Evolutionary conservation across 2,329 filamentous ascomycete species (phyloP), one percentile per base, ranked within the genome.

Genomic region (Zasmidium cellare): DNA sequence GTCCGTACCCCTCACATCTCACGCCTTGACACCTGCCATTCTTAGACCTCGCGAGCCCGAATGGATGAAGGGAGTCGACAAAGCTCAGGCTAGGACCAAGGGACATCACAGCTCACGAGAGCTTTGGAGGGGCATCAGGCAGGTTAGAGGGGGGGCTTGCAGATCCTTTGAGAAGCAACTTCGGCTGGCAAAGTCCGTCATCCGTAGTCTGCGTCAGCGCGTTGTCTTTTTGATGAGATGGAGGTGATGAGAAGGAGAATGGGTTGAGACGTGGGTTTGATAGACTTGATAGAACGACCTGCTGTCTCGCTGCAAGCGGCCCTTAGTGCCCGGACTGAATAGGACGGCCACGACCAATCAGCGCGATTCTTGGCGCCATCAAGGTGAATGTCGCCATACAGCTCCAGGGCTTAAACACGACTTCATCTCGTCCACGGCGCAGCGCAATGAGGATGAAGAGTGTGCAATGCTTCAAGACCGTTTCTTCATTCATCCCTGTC

Each of bases 361-460:
- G 16, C 18, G 19, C 3, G 11, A n/a, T 11, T 3, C 20, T 19
- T 41, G 50, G 3, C 38, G 35, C 38, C 50, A 52, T 52, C 50
- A 52, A 44, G 50, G 50, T 52, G 50, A 52, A 52, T 52, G 20
- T 52, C 50, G 31, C 38, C 20, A 44, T 44, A 2, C 5, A 9
- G 18, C n/a, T 25, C 18, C 46, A 49, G 16, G 19, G 20, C 22
- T 49, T 14, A 16, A 24, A 25, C 20, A 25, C 16, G 22, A 49
- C 46, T 20, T 49, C 46, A 49, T 25, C 46, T 49, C 46, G 3
- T 41, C 16, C 35, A n/a, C 3, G 3, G n/a, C n/a, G n/a, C n/a
- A n/a, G n/a, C n/a, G n/a, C n/a, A n/a, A n/a, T n/a, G n/a, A n/a
- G n/a, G n/a, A n/a, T 18, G 12, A 41, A 18, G 11, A n/a, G 16